These are phyloP conservation scores for Dactylis glomerata DNA, from an alignment of 176 grass and related monocot species.

Conservation along the genomic window DNA sequence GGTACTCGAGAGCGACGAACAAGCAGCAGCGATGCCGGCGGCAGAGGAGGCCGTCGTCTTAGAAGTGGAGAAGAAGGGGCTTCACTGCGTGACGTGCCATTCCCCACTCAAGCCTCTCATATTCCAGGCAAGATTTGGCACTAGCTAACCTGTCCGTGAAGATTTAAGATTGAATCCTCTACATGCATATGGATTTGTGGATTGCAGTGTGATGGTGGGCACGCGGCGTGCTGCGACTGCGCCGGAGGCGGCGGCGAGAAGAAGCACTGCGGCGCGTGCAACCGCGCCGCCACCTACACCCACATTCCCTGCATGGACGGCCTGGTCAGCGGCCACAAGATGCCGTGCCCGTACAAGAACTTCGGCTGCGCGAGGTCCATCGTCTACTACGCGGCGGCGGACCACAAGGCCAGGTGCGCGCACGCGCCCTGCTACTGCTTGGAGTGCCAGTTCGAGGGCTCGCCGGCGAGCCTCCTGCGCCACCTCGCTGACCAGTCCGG, in stretches of 20 bases:
- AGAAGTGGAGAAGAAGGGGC: not conserved
- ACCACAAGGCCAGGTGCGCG: not conserved
- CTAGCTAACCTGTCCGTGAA: not conserved
- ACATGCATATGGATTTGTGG: not conserved
- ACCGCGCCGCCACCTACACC: not conserved
- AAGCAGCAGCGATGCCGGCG: too few relatives aligned
- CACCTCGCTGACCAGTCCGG: not conserved
- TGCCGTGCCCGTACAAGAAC: not conserved
- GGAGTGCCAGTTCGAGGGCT: constrained; percentile 2
- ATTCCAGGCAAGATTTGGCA: not conserved
- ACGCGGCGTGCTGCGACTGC: not conserved
- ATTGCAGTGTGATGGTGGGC: not conserved
- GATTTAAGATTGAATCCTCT: not conserved
- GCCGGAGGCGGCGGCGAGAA: not conserved
- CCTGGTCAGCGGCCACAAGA: not conserved
- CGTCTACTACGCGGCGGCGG: not conserved
- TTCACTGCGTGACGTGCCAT: not conserved
- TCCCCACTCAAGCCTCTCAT: not conserved
- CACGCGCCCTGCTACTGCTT: constrained; percentile 4
- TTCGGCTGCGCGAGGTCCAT: not conserved
- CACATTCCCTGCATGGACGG: not conserved
- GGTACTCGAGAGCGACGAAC: not conserved
- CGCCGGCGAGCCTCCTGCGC: not conserved
- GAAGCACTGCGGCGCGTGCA: not conserved
- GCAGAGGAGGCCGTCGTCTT: not conserved